Evolutionary conservation across 805 yeast genomes (phyloP), one percentile per base, ranked within the genome.

Genomic region (Scheffersomyces coipomensis): DNA sequence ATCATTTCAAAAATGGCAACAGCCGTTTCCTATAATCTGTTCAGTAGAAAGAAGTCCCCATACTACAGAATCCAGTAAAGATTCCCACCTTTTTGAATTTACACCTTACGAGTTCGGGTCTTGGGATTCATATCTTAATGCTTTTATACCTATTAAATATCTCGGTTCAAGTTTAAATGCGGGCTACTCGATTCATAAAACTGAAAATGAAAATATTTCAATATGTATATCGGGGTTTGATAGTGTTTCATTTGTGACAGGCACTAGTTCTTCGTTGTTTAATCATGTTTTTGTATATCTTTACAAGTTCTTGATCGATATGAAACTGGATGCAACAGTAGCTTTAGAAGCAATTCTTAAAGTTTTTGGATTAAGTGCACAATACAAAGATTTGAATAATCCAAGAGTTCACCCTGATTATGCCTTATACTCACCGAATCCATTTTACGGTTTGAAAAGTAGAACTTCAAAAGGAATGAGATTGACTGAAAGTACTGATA

Each of bases 51-150:
- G 68, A 46, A 64, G 61, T 37, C 74, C 72, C 3, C 16, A 18
- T 11, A 12, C 13, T 11, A 31, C 22, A 2, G 43, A 37, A 16
- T 7, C 34, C 11, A 62, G 53, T 17, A 45, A 49, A 9, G 55
- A 56, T 23, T 72, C 82, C 1, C 73, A 68, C 41, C 43, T 78
- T 2, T 72, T 79, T 45, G 88, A 82, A 54, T 74, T 82, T 46
- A 78, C 75, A 11, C 86, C 86, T 0, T 78, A 58, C 50, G 88
- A 82, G 41, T 81, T 81, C 62, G 88, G 88, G 0, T 78, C 84
- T 0, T 82, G 86, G 85, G 84, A 80, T 45, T 44, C 62, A 11
- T 55, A 56, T 29, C 46, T 75, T 24, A 58, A 66, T 26, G 62
- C 76, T 4, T 82, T 82, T 46, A 62, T 73, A 3, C 67, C 75